Evolutionary conservation across 345 rosid species (phyloP).

Genomic region (Acer campestre): DNA sequence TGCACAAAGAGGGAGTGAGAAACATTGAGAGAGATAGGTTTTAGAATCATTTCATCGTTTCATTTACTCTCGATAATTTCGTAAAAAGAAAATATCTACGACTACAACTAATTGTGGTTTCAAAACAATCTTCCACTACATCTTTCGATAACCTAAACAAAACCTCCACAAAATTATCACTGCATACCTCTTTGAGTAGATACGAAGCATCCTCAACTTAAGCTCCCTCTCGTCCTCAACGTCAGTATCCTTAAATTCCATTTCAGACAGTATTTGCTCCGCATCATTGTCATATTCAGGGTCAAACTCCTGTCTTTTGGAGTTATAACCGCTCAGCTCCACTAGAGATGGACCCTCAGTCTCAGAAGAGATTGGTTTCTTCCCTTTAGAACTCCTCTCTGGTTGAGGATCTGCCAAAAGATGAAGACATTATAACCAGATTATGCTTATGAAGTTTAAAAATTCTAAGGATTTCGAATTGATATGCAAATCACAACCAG

Average conservation of each 20-base stretch:
- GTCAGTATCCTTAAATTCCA: slow-evolving; percentile 94
- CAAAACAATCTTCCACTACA: not conserved
- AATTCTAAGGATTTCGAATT: slow-evolving; percentile 9
- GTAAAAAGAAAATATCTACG: not conserved
- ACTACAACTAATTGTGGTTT: too few relatives aligned
- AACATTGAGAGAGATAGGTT: not conserved
- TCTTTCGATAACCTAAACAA: not conserved
- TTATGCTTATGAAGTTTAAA: slow-evolving; percentile 40
- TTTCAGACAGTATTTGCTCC: slow-evolving; percentile 92
- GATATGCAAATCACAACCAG: not conserved
- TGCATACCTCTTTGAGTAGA: slow-evolving; percentile 77
- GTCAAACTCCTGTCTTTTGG: slow-evolving; percentile 87
- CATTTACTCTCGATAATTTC: not conserved
- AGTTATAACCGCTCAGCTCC: slow-evolving; percentile 77
- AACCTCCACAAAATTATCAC: not conserved
- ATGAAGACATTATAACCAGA: slow-evolving; percentile 22
- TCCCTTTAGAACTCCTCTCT: slow-evolving; percentile 66
- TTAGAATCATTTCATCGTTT: not conserved
- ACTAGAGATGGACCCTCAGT: slow-evolving; percentile 70
- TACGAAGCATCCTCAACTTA: slow-evolving; percentile 79
- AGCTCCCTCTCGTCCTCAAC: slow-evolving; percentile 83
- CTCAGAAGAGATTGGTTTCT: slow-evolving; percentile 57
- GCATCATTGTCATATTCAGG: slow-evolving; percentile 96
- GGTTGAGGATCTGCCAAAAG: slow-evolving; percentile 60
- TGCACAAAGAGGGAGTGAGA: not conserved